phyloP scores from a whole-genome alignment of 345 rosid species.

The Rhodamnia rubescens region DNA sequence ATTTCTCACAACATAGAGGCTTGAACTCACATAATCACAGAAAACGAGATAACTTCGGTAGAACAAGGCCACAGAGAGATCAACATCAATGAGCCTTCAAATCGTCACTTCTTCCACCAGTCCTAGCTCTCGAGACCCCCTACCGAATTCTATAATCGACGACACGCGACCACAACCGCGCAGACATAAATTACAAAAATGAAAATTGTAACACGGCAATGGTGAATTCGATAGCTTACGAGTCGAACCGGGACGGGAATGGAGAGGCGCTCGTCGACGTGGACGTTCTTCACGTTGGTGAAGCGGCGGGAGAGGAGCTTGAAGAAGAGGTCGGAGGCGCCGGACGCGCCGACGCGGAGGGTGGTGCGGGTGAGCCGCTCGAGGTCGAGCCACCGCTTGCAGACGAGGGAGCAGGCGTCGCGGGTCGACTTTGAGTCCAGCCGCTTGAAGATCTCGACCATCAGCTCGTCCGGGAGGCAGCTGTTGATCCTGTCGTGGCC shows the following conservation, averaged over 20 bases:
- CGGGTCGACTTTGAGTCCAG: conserved; percentile 52
- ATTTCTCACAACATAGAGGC: background rate
- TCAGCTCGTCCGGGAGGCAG: conserved; percentile 65
- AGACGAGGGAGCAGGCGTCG: conserved; percentile 86
- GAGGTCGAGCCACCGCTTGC: conserved; percentile 76
- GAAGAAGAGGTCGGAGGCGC: conserved; percentile 49
- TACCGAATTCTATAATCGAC: background rate
- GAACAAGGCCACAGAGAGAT: background rate
- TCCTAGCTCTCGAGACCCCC: background rate
- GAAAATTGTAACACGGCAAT: background rate
- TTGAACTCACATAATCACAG: background rate
- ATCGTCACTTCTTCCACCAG: background rate
- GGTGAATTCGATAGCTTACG: conserved; percentile 6
- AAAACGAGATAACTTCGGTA: background rate
- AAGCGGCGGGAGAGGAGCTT: conserved; percentile 67
- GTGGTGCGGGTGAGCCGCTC: conserved; percentile 76
- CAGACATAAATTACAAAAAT: background rate
- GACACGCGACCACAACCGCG: background rate
- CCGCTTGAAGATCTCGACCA: conserved; percentile 62
- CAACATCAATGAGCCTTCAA: background rate
- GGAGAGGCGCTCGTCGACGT: conserved; percentile 73
- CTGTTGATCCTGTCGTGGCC: conserved; percentile 70
- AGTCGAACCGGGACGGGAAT: conserved; percentile 26
- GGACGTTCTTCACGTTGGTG: conserved; percentile 36
- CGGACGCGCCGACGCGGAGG: conserved; percentile 78